phyloP scores from a whole-genome alignment of 768 basidiomycete genomes.

The Fomitopsis serialis region DNA sequence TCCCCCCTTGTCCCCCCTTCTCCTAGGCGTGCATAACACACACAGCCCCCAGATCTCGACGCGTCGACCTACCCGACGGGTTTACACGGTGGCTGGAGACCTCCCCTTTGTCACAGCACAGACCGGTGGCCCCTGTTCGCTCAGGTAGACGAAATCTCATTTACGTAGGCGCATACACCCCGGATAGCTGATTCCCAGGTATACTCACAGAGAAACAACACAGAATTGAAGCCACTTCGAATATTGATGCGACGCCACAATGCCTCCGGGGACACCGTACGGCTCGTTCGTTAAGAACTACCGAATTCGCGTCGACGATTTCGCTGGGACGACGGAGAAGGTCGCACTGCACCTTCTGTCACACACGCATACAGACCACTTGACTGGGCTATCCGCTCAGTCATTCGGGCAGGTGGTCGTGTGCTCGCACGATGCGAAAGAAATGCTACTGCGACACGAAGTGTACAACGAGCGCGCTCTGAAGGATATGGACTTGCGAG shows the following conservation, averaged over 20 bases:
- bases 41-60: too few species aligned
- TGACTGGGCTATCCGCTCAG: conserved; percentile 67
- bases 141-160: too few species aligned
- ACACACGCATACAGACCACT: conserved; percentile 89
- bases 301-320: conserved; percentile 81
- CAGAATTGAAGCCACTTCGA: too few species aligned
- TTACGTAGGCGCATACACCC: too few species aligned
- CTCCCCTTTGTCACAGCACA: too few species aligned
- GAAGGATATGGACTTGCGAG: conserved; percentile 43
- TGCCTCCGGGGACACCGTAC: conserved; percentile 77
- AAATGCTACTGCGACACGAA: conserved; percentile 80
- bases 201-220: too few species aligned
- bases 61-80: too few species aligned
- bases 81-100: too few species aligned
- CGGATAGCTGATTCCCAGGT: too few species aligned
- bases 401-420: conserved; percentile 69
- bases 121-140: too few species aligned
- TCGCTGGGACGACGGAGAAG: conserved; percentile 32
- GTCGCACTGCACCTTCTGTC: conserved; percentile 69
- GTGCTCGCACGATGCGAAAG: conserved; percentile 81
- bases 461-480: conserved; percentile 59
- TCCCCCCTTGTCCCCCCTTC: neutral
- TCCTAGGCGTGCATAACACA: neutral
- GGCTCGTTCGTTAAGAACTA: conserved; percentile 76
- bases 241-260: conserved; percentile 19